Evolutionary conservation across 495 filamentous ascomycete species (phyloP).

Genomic region (Durotheca rogersii): DNA sequence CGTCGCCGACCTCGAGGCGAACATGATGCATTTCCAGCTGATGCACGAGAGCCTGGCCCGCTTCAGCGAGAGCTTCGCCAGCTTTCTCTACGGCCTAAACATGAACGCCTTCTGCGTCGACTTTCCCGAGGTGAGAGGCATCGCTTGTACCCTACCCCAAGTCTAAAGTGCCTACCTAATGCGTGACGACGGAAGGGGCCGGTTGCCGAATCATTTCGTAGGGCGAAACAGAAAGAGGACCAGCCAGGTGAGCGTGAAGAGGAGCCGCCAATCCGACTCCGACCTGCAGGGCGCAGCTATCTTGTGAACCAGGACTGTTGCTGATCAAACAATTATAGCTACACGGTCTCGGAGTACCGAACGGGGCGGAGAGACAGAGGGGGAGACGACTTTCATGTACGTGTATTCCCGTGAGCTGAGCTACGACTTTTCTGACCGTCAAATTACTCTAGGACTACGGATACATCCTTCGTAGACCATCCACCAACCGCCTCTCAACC

Average conservation of each 20-base stretch:
- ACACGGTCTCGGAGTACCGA: conserved; percentile 36
- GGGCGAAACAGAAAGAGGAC: conserved; percentile 58
- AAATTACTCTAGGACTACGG: conserved; percentile 68
- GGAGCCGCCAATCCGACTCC: background rate
- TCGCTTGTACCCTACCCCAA: background rate
- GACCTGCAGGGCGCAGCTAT: too few species aligned
- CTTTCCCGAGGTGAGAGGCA: conserved; percentile 75
- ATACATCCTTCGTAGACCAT: conserved; percentile 91
- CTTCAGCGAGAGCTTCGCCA: conserved; percentile 95
- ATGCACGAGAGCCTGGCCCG: conserved; percentile 95
- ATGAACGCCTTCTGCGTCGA: conserved; percentile 99
- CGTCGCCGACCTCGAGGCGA: conserved; percentile 92
- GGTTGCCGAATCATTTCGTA: conserved; percentile 66
- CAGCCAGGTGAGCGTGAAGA: conserved; percentile 9
- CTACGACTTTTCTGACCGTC: conserved; percentile 29
- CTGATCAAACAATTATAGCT: too few species aligned
- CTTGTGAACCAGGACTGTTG: too few species aligned
- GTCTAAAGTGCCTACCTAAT: conserved; percentile 7
- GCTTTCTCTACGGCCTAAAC: conserved; percentile 92
- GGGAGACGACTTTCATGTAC: conserved; percentile 88
- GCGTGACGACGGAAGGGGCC: conserved; percentile 39
- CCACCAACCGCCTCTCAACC: conserved; percentile 70
- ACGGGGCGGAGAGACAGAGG: conserved; percentile 40
- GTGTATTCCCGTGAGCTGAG: conserved; percentile 28
- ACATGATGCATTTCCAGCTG: conserved; percentile 94